Percentiles rank a stretch among this genome's conserved stretches.
Evolutionary conservation across 805 yeast species (phyloP).

Genomic region (Candida rishiriensis): DNA sequence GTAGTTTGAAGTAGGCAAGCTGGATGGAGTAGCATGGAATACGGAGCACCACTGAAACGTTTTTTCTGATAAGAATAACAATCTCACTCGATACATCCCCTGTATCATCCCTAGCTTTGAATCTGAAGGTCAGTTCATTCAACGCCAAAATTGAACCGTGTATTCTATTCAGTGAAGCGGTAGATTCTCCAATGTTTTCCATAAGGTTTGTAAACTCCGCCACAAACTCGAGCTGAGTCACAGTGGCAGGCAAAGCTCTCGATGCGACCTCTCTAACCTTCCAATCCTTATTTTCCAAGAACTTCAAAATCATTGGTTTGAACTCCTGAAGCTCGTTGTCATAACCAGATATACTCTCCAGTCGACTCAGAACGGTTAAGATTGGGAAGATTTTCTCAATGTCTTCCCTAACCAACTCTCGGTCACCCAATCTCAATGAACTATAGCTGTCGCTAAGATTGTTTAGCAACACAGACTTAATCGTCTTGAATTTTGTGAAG

Average conservation of each 20-base stretch:
- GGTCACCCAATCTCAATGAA: constrained; percentile 21
- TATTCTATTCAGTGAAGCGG: constrained; percentile 35
- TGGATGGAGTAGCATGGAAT: constrained; percentile 19
- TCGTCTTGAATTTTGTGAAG: constrained; percentile 57
- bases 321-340: constrained; percentile 48
- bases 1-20: constrained; percentile 19
- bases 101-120: constrained; percentile 22
- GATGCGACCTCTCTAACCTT: constrained; percentile 88
- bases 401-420: constrained; percentile 23
- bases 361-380: constrained; percentile 62
- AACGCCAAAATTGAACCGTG: constrained; percentile 62
- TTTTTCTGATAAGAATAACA: constrained; percentile 26
- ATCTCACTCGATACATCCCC: constrained; percentile 14
- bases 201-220: constrained; percentile 24
- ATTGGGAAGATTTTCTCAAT: constrained; percentile 72
- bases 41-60: constrained; percentile 14
- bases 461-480: constrained; percentile 45
- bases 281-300: constrained; percentile 61
- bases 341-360: constrained; percentile 57
- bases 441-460: constrained; percentile 36
- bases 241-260: constrained; percentile 52
- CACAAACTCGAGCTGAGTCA: constrained; percentile 29
- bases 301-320: constrained; percentile 39
- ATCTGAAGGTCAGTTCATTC: constrained; percentile 28
- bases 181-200: not conserved